phyloP scores from a whole-genome alignment of 192 early-diverging fungal genomes.

The Phycomyces blakesleeanus region DNA sequence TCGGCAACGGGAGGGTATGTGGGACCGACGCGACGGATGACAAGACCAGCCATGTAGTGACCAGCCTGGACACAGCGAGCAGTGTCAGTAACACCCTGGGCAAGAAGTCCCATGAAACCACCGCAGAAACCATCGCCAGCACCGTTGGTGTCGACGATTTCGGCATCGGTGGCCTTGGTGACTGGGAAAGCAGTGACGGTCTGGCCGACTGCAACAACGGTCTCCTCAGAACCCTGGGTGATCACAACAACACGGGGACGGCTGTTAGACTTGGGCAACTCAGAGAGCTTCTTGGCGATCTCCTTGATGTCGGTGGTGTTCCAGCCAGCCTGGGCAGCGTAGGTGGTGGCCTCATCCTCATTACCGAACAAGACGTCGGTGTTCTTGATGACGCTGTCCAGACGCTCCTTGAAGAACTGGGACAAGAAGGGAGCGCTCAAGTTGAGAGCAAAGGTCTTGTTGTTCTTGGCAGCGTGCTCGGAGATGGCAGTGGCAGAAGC shows the following conservation, averaged over 20 bases:
- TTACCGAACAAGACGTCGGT: slow-evolving; percentile 95
- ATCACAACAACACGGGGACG: slow-evolving; percentile 85
- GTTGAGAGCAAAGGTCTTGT: slow-evolving; percentile 91
- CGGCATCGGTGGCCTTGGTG: slow-evolving; percentile 49
- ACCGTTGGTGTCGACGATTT: slow-evolving; percentile 96
- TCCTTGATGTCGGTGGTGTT: slow-evolving; percentile 71
- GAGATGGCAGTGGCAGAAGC: slow-evolving; percentile 81
- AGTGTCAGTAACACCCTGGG: slow-evolving; percentile 65
- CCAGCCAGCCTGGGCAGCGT: slow-evolving; percentile 68
- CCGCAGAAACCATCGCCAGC: slow-evolving; percentile 97
- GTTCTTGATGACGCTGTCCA: slow-evolving; percentile 80
- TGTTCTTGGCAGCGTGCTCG: slow-evolving; percentile 78
- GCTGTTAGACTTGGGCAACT: slow-evolving; percentile 76
- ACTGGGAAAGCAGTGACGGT: slow-evolving; percentile 59
- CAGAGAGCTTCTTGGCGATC: slow-evolving; percentile 78
- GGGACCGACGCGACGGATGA: slow-evolving; percentile 76
- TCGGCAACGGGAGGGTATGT: slow-evolving; percentile 56
- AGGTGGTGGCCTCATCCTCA: slow-evolving; percentile 91
- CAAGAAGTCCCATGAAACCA: slow-evolving; percentile 84
- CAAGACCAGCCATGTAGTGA: slow-evolving; percentile 85
- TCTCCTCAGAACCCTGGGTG: slow-evolving; percentile 81
- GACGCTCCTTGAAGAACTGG: slow-evolving; percentile 84
- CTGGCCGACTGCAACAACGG: slow-evolving; percentile 67
- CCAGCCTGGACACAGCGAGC: slow-evolving; percentile 75
- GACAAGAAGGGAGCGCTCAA: slow-evolving; percentile 94